These are phyloP conservation scores for Diaporthe vaccinii DNA, from an alignment of 2,329 filamentous ascomycete species.

Conservation along the genomic window DNA sequence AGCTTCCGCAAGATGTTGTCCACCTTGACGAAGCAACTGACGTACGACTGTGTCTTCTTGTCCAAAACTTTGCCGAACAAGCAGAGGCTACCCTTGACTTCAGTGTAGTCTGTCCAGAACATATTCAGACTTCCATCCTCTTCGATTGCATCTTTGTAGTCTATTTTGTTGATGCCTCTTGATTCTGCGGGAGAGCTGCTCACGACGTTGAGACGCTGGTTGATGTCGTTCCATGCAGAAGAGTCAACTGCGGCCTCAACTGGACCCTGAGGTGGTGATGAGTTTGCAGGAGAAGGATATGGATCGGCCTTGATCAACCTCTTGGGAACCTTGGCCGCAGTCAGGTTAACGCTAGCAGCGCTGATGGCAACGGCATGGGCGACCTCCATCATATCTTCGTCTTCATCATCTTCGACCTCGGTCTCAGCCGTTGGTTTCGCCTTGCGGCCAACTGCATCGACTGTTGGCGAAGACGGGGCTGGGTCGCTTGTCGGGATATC, in stretches of 20 bases:
- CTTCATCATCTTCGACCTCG: conserved; percentile 77
- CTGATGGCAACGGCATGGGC: conserved; percentile 80
- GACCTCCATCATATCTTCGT: conserved; percentile 90
- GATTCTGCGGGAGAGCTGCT: conserved; percentile 76
- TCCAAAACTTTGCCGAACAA: conserved; percentile 97
- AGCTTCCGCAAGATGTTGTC: conserved; percentile 95
- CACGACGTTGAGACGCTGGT: conserved; percentile 86
- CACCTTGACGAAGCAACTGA: conserved; percentile 95
- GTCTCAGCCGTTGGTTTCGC: conserved; percentile 62
- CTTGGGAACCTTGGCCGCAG: conserved; percentile 82
- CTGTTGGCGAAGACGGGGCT: conserved; percentile 87
- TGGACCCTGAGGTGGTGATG: conserved; percentile 77
- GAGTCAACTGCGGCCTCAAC: conserved; percentile 76
- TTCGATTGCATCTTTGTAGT: conserved; percentile 88
- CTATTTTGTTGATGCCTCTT: conserved; percentile 82
- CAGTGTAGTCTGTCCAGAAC: conserved; percentile 98
- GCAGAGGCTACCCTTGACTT: conserved; percentile 90
- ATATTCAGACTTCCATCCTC: conserved; percentile 91
- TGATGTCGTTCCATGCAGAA: conserved; percentile 89
- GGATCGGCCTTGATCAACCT: conserved; percentile 78
- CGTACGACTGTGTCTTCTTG: conserved; percentile 82
- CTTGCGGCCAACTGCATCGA: conserved; percentile 83
- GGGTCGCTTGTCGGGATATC: conserved; percentile 87
- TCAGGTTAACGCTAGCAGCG: conserved; percentile 83
- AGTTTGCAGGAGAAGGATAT: conserved; percentile 79